A percentile compares a stretch with the other conserved stretches of the same genome.
Conservation (phyloP, 768 basidiomycete species). For the Amanita molliuscula region DNA sequence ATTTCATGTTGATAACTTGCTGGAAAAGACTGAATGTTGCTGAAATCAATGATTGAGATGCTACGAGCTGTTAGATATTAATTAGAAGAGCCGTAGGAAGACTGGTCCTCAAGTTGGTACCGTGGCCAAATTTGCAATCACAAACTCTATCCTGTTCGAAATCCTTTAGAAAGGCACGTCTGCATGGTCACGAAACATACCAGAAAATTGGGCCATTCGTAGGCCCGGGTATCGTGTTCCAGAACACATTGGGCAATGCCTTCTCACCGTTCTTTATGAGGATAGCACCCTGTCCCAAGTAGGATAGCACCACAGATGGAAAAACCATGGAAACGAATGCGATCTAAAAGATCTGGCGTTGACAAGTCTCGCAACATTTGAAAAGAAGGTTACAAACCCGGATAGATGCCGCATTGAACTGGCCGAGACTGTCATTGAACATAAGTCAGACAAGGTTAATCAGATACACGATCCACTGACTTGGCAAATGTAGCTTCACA, state of each 20-base stretch:
- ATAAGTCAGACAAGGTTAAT: neutral
- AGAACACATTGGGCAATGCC: slow-evolving; percentile 49
- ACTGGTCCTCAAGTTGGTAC: slow-evolving; percentile 23
- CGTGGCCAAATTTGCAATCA: slow-evolving; percentile 53
- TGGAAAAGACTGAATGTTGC: slow-evolving; percentile 54
- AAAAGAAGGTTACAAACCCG: slow-evolving; percentile 21
- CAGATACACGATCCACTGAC: slow-evolving; percentile 17
- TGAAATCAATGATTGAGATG: slow-evolving; percentile 61
- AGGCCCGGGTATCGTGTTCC: slow-evolving; percentile 51
- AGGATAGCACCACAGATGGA: slow-evolving; percentile 50
- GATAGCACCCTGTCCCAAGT: slow-evolving; percentile 62
- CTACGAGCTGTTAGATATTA: slow-evolving; percentile 33
- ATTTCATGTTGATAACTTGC: slow-evolving; percentile 53
- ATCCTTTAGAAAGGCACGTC: neutral
- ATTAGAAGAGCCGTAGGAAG: neutral
- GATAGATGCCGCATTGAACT: slow-evolving; percentile 55
- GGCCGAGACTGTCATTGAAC: slow-evolving; percentile 37
- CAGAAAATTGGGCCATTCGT: slow-evolving; percentile 47
- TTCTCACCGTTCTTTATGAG: slow-evolving; percentile 39
- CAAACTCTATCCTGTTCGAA: slow-evolving; percentile 42
- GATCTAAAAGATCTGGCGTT: slow-evolving; percentile 19
- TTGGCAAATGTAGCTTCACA: slow-evolving; percentile 63
- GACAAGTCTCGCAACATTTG: neutral
- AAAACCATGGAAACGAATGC: slow-evolving; percentile 46
- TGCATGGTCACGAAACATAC: slow-evolving; percentile 17